phyloP scores from a whole-genome alignment of 441 rosid genomes.

The Adansonia gregorii region DNA sequence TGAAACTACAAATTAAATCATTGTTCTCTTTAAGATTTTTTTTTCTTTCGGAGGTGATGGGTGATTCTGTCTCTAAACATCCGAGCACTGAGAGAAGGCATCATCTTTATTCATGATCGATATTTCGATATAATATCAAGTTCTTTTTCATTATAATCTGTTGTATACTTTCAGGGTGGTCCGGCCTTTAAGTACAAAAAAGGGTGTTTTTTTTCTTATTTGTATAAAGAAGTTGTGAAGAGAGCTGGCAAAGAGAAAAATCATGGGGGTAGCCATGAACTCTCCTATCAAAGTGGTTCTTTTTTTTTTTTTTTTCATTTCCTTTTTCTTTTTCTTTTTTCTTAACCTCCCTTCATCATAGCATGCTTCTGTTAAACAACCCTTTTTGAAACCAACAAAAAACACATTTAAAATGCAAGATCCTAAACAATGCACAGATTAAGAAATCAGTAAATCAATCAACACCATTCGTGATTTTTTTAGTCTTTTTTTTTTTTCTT shows the following conservation, averaged over 20 bases:
- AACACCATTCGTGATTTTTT: slow-evolving; percentile 3
- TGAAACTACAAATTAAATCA: background rate
- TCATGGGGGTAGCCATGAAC: background rate
- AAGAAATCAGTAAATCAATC: slow-evolving; percentile 31
- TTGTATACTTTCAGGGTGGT: slow-evolving; percentile 23
- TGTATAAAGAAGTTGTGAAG: slow-evolving; percentile 14
- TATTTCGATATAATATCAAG: slow-evolving; percentile 7
- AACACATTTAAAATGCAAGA: slow-evolving; percentile 3
- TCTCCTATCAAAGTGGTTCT: no score
- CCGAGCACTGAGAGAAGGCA: slow-evolving; percentile 24
- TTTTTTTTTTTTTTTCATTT: no score
- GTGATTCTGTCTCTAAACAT: slow-evolving; percentile 40
- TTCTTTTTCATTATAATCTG: background rate
- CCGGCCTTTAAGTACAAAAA: slow-evolving; percentile 25
- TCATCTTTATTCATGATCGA: background rate
- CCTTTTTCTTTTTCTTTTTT: background rate
- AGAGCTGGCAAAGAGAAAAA: slow-evolving; percentile 19
- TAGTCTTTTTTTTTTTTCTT: slow-evolving; percentile 30
- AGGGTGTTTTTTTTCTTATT: slow-evolving; percentile 27
- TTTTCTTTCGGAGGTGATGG: slow-evolving; percentile 23
- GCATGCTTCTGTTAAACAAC: background rate
- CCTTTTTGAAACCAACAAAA: slow-evolving; percentile 17
- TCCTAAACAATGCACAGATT: slow-evolving; percentile 29
- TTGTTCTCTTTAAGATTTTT: background rate
- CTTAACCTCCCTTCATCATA: slow-evolving; percentile 19